These are phyloP conservation scores for Metarhizium brunneum DNA, from an alignment of 2,329 filamentous ascomycete genomes.

Conservation along the genomic window DNA sequence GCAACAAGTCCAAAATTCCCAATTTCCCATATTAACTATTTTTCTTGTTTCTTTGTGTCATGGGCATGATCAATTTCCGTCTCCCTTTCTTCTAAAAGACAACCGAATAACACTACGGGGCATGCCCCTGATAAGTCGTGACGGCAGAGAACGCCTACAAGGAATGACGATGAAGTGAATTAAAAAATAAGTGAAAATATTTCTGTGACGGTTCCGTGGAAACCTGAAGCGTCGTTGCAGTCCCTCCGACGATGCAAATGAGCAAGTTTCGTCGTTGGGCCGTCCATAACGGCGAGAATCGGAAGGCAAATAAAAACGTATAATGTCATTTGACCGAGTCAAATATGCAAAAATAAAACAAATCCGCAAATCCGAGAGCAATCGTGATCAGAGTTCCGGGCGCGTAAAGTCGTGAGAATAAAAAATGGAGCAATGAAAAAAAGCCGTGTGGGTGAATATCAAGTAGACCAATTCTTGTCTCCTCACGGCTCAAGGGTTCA, in stretches of 20 bases:
- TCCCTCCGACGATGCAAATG: neutral
- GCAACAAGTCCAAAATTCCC: neutral
- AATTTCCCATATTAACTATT: neutral
- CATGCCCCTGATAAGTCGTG: slow-evolving; percentile 17
- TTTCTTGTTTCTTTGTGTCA: neutral
- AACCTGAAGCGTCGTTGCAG: neutral
- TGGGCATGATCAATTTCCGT: neutral
- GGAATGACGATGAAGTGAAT: slow-evolving; percentile 31
- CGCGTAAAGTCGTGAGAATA: slow-evolving; percentile 27
- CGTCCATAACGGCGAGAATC: neutral
- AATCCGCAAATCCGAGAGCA: slow-evolving; percentile 13
- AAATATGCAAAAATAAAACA: slow-evolving; percentile 3
- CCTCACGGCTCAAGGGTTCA: slow-evolving; percentile 8
- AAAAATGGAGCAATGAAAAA: slow-evolving; percentile 16
- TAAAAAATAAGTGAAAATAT: slow-evolving; percentile 10
- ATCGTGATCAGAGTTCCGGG: slow-evolving; percentile 28
- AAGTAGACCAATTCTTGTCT: neutral
- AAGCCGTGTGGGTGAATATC: slow-evolving; percentile 10
- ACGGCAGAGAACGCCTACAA: slow-evolving; percentile 22
- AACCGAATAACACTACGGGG: slow-evolving; percentile 1
- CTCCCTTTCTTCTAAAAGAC: neutral
- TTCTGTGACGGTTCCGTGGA: neutral
- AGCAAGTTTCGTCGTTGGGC: neutral
- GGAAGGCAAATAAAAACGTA: neutral
- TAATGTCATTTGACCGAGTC: neutral